Conservation (phyloP, 1,284 basidiomycete genomes). For the Gymnopus androsaceus region DNA sequence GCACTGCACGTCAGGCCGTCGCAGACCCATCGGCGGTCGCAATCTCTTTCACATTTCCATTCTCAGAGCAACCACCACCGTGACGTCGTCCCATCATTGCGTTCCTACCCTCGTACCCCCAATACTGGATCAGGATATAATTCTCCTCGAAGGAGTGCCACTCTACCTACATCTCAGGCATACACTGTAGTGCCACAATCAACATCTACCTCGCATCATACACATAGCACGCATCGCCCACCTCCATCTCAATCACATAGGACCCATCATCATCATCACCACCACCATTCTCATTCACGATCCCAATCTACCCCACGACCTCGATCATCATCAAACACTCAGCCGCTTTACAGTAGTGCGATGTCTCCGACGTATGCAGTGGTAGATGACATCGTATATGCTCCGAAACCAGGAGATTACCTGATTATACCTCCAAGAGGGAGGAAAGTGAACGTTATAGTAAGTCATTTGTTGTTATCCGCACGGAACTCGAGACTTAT, state of each 20-base stretch:
- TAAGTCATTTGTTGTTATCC: too few relatives aligned
- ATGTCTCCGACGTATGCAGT: not conserved
- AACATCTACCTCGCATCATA: not conserved
- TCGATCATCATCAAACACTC: not conserved
- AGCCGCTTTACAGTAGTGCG: not conserved
- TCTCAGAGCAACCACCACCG: not conserved
- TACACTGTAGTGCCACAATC: not conserved
- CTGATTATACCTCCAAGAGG: constrained; percentile 6
- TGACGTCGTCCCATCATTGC: not conserved
- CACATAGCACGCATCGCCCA: constrained; percentile 1
- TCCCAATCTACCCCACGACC: constrained; percentile 7
- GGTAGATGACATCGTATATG: not conserved
- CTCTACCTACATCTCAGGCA: constrained; percentile 4
- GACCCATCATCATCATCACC: not conserved
- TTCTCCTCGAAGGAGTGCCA: not conserved
- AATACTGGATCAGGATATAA: not conserved
- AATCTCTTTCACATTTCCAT: not conserved
- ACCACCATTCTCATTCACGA: not conserved
- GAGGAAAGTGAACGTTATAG: not conserved
- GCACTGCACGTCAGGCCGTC: not conserved
- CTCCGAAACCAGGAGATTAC: not conserved
- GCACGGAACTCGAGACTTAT: too few relatives aligned
- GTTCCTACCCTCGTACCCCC: not conserved
- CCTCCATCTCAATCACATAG: not conserved
- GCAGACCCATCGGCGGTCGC: not conserved